Evolutionary conservation across 768 basidiomycete genomes (phyloP).

Genomic region (Tylopilus felleus): DNA sequence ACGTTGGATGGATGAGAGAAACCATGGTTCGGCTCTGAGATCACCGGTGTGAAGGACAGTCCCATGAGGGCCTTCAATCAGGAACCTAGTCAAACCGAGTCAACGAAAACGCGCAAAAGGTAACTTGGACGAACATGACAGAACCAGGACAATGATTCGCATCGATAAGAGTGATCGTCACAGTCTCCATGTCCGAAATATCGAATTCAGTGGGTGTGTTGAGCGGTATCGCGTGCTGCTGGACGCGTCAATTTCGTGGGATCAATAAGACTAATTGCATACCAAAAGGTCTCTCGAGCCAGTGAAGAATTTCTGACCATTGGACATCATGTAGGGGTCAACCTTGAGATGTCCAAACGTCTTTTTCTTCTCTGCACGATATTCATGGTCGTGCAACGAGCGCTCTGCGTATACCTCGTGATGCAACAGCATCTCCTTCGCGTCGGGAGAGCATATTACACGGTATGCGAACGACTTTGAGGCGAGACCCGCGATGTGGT

Average conservation of each 20-base stretch:
- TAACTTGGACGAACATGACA: constrained; percentile 61
- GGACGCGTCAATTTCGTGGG: not conserved
- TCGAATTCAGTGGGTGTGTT: constrained; percentile 63
- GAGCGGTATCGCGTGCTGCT: constrained; percentile 55
- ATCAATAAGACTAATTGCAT: not conserved
- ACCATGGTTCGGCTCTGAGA: constrained; percentile 82
- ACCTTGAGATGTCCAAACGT: constrained; percentile 71
- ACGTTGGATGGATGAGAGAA: constrained; percentile 60
- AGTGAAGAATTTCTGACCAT: constrained; percentile 46
- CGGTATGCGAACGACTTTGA: constrained; percentile 69
- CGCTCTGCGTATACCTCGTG: constrained; percentile 72
- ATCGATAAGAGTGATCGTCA: constrained; percentile 78
- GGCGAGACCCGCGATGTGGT: constrained; percentile 77
- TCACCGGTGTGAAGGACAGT: constrained; percentile 92
- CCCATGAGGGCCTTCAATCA: constrained; percentile 67
- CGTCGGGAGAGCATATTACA: constrained; percentile 77
- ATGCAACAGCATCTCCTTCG: constrained; percentile 80
- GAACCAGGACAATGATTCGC: constrained; percentile 97
- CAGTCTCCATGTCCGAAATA: constrained; percentile 51
- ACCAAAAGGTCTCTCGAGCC: constrained; percentile 60
- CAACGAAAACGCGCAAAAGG: not conserved
- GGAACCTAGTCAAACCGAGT: constrained; percentile 55
- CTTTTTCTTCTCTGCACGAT: constrained; percentile 30
- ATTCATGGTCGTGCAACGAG: constrained; percentile 47
- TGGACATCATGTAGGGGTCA: constrained; percentile 42